Evolutionary conservation across 2,329 filamentous ascomycete species (phyloP).

Genomic region (Trichophyton simii): DNA sequence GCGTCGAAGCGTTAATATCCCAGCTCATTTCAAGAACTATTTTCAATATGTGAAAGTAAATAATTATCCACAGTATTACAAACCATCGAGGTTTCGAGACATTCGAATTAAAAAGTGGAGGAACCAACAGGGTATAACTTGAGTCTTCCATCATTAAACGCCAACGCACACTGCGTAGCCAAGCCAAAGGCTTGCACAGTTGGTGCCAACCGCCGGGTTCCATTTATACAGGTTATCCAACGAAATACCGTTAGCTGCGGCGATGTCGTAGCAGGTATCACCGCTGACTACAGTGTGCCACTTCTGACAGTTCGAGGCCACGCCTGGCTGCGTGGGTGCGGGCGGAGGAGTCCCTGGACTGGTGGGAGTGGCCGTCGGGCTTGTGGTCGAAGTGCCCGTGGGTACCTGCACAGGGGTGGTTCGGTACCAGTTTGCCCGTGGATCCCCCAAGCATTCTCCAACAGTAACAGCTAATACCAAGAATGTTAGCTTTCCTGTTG

Average conservation of each 20-base stretch:
- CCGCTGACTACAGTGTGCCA: not conserved
- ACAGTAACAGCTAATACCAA: conserved; percentile 14
- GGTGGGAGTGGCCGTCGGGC: not conserved
- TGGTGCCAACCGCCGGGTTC: conserved; percentile 14
- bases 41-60: no score
- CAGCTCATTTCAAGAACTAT: no score
- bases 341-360: not conserved
- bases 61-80: no score
- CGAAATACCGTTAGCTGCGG: conserved; percentile 9
- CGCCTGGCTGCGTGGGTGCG: not conserved
- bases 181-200: not conserved
- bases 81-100: no score
- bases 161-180: not conserved
- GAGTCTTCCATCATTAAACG: not conserved
- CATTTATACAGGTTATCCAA: conserved; percentile 13
- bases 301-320: not conserved
- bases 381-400: not conserved
- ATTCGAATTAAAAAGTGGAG: no score
- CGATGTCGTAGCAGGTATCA: not conserved
- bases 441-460: conserved; percentile 8
- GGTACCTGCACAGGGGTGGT: not conserved
- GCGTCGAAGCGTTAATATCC: no score
- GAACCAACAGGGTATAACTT: no score
- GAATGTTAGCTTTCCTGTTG: not conserved
- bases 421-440: conserved; percentile 8